Conservation (phyloP, 78 protist species). For the Creolimax fragrantissima region DNA sequence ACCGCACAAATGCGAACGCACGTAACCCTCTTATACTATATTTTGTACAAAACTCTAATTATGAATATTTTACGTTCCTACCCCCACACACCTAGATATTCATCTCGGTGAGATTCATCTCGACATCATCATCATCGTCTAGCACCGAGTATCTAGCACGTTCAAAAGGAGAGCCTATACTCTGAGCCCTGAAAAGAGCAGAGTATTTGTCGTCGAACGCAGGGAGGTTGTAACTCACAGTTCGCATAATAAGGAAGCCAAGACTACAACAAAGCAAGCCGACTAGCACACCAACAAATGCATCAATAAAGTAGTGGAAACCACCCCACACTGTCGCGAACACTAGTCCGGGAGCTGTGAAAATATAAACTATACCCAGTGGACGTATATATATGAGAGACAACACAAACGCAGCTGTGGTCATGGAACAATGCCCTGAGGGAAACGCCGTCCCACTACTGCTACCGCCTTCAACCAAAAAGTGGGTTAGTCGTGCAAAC, state of each 20-base stretch:
- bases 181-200: background rate
- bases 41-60: no score
- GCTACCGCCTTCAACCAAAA: background rate
- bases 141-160: background rate
- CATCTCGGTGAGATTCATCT: background rate
- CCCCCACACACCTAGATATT: background rate
- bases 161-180: background rate
- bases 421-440: conserved; percentile 15
- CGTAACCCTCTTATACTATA: no score
- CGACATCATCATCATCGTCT: background rate
- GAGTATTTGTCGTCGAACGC: background rate
- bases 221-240: background rate
- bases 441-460: conserved; percentile 26
- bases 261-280: background rate
- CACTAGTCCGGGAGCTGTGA: background rate
- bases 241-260: background rate
- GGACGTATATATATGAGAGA: background rate
- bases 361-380: background rate
- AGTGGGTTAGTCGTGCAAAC: conserved; percentile 4
- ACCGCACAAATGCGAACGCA: no score
- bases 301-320: conserved; percentile 18
- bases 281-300: background rate
- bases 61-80: no score
- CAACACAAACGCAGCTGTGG: background rate
- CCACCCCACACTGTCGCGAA: conserved; percentile 37